A percentile compares a stretch with the other conserved stretches of the same genome.
Conservation (phyloP, 306 rosid genomes). For the Inga oerstediana region DNA sequence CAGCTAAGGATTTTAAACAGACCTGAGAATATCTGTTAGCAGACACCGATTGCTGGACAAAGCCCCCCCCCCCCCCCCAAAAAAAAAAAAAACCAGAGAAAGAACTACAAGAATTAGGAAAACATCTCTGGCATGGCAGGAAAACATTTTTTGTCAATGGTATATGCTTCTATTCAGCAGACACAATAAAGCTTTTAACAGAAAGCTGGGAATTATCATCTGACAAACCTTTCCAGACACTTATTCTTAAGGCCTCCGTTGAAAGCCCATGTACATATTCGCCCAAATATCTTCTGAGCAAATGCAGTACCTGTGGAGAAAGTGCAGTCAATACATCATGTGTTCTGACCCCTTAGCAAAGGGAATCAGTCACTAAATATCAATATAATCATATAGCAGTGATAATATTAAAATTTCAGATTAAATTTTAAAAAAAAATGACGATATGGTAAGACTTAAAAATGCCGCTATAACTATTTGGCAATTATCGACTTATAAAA, state of each 20-base stretch:
- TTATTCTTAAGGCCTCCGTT: slow-evolving; percentile 84
- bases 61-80: neutral
- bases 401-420: neutral
- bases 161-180: slow-evolving; percentile 7
- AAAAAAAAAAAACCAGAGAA: neutral
- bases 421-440: neutral
- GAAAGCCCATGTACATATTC: slow-evolving; percentile 99
- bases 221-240: slow-evolving; percentile 95
- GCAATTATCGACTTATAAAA: neutral
- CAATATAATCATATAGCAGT: neutral
- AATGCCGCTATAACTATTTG: neutral
- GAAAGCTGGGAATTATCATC: slow-evolving; percentile 31
- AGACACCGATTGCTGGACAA: neutral
- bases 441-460: neutral
- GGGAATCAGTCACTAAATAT: neutral
- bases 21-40: neutral
- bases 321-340: slow-evolving; percentile 12
- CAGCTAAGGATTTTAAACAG: neutral
- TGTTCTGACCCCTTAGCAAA: neutral
- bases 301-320: slow-evolving; percentile 76
- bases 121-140: neutral
- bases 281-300: slow-evolving; percentile 89
- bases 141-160: neutral
- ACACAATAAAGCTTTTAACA: slow-evolving; percentile 2
- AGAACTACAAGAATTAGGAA: neutral